These are phyloP conservation scores for Talaromyces verruculosus DNA, from an alignment of 2,329 filamentous ascomycete genomes.

Conservation along the genomic window DNA sequence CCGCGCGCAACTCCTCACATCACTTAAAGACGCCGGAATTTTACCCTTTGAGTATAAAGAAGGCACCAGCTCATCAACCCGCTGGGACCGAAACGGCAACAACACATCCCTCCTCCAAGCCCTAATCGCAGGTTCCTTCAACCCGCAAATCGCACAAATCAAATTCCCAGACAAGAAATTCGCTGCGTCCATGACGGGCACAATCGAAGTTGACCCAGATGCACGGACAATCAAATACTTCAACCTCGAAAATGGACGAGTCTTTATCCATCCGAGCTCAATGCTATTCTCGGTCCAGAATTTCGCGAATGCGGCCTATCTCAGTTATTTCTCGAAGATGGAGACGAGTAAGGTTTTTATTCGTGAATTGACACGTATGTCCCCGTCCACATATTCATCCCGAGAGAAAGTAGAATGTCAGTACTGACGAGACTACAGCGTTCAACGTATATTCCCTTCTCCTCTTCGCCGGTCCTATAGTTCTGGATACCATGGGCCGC, in stretches of 20 bases:
- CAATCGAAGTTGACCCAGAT: conserved; percentile 90
- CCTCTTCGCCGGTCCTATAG: conserved; percentile 81
- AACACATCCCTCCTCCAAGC: conserved; percentile 61
- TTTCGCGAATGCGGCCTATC: conserved; percentile 73
- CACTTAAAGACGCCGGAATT: conserved; percentile 83
- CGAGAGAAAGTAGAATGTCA: not conserved
- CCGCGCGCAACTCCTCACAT: conserved; percentile 77
- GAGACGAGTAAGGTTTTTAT: conserved; percentile 90
- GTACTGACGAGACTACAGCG: conserved; percentile 38
- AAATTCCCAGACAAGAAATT: conserved; percentile 96
- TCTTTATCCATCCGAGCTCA: conserved; percentile 90
- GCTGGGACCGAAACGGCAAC: conserved; percentile 36
- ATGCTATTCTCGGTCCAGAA: conserved; percentile 80
- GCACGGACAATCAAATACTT: conserved; percentile 91
- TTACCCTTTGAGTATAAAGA: conserved; percentile 55
- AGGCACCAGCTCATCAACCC: conserved; percentile 43
- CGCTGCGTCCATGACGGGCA: conserved; percentile 78
- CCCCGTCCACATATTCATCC: not conserved
- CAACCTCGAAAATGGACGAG: conserved; percentile 76
- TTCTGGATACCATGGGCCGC: conserved; percentile 80
- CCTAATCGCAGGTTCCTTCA: conserved; percentile 70
- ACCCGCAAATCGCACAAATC: conserved; percentile 86
- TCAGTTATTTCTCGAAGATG: conserved; percentile 91
- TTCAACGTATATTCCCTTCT: conserved; percentile 88
- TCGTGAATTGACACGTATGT: conserved; percentile 81